Conservation (phyloP, 2,329 filamentous ascomycete genomes). For the Bipolaris gigantea region DNA sequence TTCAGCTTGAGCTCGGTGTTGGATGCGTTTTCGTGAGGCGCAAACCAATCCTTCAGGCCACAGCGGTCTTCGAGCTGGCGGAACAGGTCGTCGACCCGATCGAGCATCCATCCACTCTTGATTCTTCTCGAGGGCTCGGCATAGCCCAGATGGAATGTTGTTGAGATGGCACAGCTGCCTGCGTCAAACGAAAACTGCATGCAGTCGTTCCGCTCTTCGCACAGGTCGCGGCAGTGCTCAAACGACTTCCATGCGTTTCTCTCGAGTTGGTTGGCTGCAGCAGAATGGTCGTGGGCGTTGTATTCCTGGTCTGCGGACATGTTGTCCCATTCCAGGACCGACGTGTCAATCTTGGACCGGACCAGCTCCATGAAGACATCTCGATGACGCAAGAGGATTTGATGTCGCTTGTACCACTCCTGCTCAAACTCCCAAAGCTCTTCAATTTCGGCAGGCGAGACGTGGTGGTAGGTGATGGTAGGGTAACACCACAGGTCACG, state of each 20-base stretch:
- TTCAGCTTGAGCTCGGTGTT: constrained; percentile 22
- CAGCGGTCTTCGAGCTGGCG: constrained; percentile 35
- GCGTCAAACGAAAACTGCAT: constrained; percentile 42
- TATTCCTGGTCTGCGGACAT: constrained; percentile 42
- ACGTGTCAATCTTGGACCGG: constrained; percentile 31
- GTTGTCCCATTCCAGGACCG: constrained; percentile 40
- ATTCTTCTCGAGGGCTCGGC: constrained; percentile 33
- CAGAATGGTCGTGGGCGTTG: constrained; percentile 38
- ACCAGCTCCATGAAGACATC: constrained; percentile 43
- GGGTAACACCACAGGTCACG: constrained; percentile 50
- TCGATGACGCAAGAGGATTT: constrained; percentile 41
- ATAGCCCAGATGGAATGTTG: constrained; percentile 37
- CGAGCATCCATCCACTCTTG: constrained; percentile 42
- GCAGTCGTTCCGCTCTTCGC: constrained; percentile 38
- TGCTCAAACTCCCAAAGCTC: constrained; percentile 47
- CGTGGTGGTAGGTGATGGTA: constrained; percentile 48
- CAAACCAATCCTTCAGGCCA: constrained; percentile 41
- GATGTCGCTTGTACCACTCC: constrained; percentile 43
- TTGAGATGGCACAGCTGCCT: constrained; percentile 37
- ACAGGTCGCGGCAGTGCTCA: constrained; percentile 39
- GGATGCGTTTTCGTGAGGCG: constrained; percentile 23
- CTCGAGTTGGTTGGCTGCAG: constrained; percentile 25
- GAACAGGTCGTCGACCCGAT: constrained; percentile 42
- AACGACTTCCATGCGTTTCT: constrained; percentile 43
- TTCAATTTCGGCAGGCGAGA: constrained; percentile 42